Conservation (phyloP, 768 basidiomycete species). For the Xerocomus brunneocitrinus region DNA sequence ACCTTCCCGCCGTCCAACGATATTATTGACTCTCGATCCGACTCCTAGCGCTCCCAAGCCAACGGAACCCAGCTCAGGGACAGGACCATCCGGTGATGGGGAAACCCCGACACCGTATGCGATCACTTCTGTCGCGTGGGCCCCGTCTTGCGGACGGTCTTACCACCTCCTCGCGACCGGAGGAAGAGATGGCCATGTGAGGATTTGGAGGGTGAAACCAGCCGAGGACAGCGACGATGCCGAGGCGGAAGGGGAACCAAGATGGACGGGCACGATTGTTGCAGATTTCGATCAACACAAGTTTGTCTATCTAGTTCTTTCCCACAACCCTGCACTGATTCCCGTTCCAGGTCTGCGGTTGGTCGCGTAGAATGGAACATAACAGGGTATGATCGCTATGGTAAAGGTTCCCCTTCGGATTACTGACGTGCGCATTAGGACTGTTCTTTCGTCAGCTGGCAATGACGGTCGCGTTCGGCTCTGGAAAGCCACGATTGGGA, state of each 20-base stretch:
- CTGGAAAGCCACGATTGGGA: constrained; percentile 83
- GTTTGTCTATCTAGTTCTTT: constrained; percentile 31
- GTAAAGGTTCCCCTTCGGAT: background rate
- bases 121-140: constrained; percentile 86
- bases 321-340: constrained; percentile 4
- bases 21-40: constrained; percentile 53
- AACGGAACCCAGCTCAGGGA: constrained; percentile 20
- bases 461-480: constrained; percentile 79
- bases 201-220: constrained; percentile 85
- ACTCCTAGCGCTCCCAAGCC: constrained; percentile 28
- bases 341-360: constrained; percentile 53
- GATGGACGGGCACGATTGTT: constrained; percentile 72
- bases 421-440: constrained; percentile 40
- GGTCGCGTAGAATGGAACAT: constrained; percentile 94
- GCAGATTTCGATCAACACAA: constrained; percentile 88
- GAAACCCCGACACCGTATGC: constrained; percentile 48
- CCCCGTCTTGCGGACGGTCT: constrained; percentile 87
- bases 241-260: constrained; percentile 39
- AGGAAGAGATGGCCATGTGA: constrained; percentile 77
- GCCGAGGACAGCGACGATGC: constrained; percentile 41
- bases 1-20: constrained; percentile 59
- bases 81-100: constrained; percentile 25
- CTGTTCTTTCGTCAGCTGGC: constrained; percentile 76
- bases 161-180: constrained; percentile 95
- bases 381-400: constrained; percentile 51